These are phyloP conservation scores for Phlebopus sp. DNA, from an alignment of 1,284 basidiomycete genomes.

Conservation along the genomic window DNA sequence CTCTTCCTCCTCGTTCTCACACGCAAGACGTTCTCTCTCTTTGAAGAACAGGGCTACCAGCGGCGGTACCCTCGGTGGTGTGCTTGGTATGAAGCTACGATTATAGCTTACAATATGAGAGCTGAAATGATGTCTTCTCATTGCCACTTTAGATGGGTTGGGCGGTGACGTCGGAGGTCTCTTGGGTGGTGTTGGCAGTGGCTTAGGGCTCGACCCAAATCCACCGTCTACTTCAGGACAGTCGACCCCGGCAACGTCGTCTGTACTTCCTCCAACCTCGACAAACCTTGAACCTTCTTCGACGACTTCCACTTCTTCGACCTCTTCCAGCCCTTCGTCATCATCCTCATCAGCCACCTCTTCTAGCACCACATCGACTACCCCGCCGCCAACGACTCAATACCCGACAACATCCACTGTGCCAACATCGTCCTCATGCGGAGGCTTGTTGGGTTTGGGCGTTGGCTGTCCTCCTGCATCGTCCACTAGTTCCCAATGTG, in stretches of 20 bases:
- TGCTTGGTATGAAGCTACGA: conserved; percentile 13
- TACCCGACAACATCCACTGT: conserved; percentile 2
- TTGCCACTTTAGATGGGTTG: conserved; percentile 1
- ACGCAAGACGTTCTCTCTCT: conserved; percentile 40
- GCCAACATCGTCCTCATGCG: conserved; percentile 12
- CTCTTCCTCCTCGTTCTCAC: conserved; percentile 35
- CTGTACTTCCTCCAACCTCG: conserved; percentile 11
- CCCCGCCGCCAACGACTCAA: not conserved
- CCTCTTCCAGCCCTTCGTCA: not conserved
- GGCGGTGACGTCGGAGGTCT: not conserved
- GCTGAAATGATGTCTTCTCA: not conserved
- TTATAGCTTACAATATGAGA: not conserved
- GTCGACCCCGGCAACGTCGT: conserved; percentile 7
- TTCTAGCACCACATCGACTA: not conserved
- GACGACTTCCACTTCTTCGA: not conserved
- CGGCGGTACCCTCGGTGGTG: conserved; percentile 10
- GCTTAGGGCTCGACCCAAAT: conserved; percentile 1
- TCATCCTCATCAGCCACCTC: not conserved
- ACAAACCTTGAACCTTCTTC: conserved; percentile 5
- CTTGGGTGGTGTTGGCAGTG: conserved; percentile 5
- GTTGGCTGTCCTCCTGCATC: conserved; percentile 15
- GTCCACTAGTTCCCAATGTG: conserved; percentile 5
- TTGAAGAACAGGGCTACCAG: conserved; percentile 27
- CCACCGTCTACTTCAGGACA: not conserved
- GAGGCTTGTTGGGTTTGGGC: conserved; percentile 13